Evolutionary conservation across 2,329 filamentous ascomycete species (phyloP).

Genomic region (Colletotrichum salicis): DNA sequence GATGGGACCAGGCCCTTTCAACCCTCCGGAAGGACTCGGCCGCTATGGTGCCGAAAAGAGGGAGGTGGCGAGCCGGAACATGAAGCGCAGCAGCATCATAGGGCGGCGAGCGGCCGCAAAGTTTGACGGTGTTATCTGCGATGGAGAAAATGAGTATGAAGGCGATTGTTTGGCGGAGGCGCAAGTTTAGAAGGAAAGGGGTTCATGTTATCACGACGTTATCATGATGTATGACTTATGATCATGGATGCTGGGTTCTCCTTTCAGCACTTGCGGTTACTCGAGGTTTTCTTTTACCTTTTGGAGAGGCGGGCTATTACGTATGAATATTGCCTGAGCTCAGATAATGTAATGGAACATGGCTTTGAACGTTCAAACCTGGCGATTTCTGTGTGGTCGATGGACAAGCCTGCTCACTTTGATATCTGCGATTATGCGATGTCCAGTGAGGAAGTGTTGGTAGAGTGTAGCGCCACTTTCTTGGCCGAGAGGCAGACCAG

Average conservation of each 20-base stretch:
- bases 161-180: neutral
- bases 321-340: constrained; percentile 5
- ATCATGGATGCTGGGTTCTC: neutral
- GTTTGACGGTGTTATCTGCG: neutral
- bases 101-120: constrained; percentile 16
- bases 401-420: neutral
- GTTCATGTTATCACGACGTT: neutral
- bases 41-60: constrained; percentile 4
- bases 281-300: neutral
- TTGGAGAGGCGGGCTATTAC: neutral
- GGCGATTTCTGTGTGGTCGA: neutral
- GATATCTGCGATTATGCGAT: neutral
- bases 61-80: neutral
- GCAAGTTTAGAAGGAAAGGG: neutral
- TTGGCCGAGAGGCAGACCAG: too few relatives aligned
- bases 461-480: too few relatives aligned
- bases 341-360: constrained; percentile 23
- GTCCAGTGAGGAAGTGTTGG: too few relatives aligned
- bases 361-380: neutral
- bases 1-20: constrained; percentile 1
- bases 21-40: constrained; percentile 7
- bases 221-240: constrained; percentile 25
- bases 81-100: constrained; percentile 33
- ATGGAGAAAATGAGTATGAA: neutral
- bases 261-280: neutral